phyloP scores from a whole-genome alignment of 495 filamentous ascomycete genomes.

The Ramalina intermedia region DNA sequence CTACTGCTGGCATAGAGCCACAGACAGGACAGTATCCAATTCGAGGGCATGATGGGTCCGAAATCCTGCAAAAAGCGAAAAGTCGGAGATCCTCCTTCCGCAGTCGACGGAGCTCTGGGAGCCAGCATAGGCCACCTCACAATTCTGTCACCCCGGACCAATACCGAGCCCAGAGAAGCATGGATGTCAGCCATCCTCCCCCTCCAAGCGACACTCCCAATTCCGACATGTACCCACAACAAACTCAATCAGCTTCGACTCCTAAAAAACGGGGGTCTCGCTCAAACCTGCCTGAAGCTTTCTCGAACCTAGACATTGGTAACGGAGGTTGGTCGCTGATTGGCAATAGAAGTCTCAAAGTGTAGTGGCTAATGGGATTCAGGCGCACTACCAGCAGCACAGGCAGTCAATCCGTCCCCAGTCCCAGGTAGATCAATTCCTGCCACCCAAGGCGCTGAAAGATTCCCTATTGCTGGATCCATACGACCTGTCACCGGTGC shows the following conservation, averaged over 20 bases:
- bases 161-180: not conserved
- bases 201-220: too few species aligned
- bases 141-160: not conserved
- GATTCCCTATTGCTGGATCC: too few species aligned
- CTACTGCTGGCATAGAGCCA: conserved; percentile 12
- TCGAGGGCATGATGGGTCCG: conserved; percentile 16
- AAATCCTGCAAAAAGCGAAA: conserved; percentile 3
- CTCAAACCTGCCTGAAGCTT: conserved; percentile 4
- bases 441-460: too few species aligned
- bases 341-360: too few species aligned
- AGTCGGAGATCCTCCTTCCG: conserved; percentile 1
- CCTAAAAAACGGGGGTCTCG: not conserved
- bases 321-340: not conserved
- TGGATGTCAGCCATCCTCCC: too few species aligned
- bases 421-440: too few species aligned
- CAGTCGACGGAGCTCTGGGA: conserved; percentile 3
- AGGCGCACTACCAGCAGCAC: too few species aligned
- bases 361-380: too few species aligned
- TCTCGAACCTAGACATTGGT: conserved; percentile 2
- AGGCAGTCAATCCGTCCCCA: too few species aligned
- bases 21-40: conserved; percentile 19
- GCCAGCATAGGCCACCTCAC: conserved; percentile 1
- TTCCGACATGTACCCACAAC: too few species aligned
- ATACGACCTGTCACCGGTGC: too few species aligned
- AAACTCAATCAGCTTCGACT: too few species aligned